Evolutionary conservation across 306 rosid species (phyloP), one percentile per base, ranked within the genome.

Genomic region (Arachis stenosperma): DNA sequence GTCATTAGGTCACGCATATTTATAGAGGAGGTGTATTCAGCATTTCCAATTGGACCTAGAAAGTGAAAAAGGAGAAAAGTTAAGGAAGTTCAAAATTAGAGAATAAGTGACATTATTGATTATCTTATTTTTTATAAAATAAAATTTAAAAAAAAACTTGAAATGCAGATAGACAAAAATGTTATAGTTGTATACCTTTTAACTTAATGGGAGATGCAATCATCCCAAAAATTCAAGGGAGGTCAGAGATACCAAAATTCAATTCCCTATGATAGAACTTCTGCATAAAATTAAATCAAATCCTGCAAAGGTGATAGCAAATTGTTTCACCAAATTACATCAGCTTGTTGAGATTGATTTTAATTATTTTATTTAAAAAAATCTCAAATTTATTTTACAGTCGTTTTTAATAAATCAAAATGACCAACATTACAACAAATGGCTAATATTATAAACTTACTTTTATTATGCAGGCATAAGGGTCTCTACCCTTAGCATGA

Each of bases 181-280:
- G 52, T 56, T 7, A 48, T 69, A 64, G 11, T 60, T 67, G 22
- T 12, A 5, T 70, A 93, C 98, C 97, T 81, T 93, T 93, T 3
- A 94, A 79, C 70, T 93, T 93, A 41, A 93, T 81, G 27, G 91
- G 98, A 61, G 98, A 86, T 55, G 96, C 97, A 65, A 94, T 89
- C 98, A 93, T 93, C 76, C 98, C 98, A 33, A 93, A 78, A 75
- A 93, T 85, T 62, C 90, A 78, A 40, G 97, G 98, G 67, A 90
- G 90, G 27, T 79, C 76, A 65, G n/a, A 66, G 67, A 52, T 37
- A 17, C 81, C 81, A 61, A 47, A 70, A 5, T 27, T 9, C 77
- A 89, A 46, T 53, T 79, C 88, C 6, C n/a, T 71, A 27, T 90
- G 98, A 81, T 89, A 90, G 60, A 89, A 90, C 42, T 90, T 97